These are phyloP conservation scores for Pisolithus tinctorius DNA, from an alignment of 768 basidiomycete species.

Conservation along the genomic window DNA sequence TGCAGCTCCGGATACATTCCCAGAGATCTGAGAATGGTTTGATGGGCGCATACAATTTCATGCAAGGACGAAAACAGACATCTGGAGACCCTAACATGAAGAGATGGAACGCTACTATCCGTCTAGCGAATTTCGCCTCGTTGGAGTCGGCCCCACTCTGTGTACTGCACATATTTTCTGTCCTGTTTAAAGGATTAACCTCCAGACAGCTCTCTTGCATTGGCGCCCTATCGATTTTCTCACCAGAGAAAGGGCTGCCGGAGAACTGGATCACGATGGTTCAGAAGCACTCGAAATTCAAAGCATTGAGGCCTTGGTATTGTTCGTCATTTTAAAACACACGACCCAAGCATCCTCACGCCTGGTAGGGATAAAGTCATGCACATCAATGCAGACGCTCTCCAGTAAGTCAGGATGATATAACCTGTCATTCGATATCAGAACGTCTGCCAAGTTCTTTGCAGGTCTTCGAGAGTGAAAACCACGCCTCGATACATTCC, in stretches of 20 bases:
- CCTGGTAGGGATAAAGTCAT: constrained; percentile 62
- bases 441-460: constrained; percentile 53
- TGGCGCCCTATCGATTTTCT: constrained; percentile 81
- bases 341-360: constrained; percentile 4
- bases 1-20: constrained; percentile 28
- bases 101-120: constrained; percentile 74
- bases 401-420: constrained; percentile 46
- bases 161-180: constrained; percentile 38
- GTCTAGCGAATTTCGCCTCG: constrained; percentile 77
- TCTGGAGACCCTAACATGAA: constrained; percentile 50
- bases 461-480: constrained; percentile 84
- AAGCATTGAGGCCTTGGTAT: constrained; percentile 62
- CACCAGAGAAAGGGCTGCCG: constrained; percentile 53
- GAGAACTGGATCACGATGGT: constrained; percentile 61
- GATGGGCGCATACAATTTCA: constrained; percentile 71
- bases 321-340: constrained; percentile 39
- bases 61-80: constrained; percentile 42
- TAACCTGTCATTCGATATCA: not conserved
- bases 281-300: constrained; percentile 56
- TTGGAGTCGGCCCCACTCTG: constrained; percentile 68
- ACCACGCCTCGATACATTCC: constrained; percentile 80
- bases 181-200: not conserved
- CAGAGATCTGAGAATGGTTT: constrained; percentile 32
- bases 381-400: constrained; percentile 89
- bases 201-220: constrained; percentile 64